phyloP scores from a whole-genome alignment of 306 rosid species.

The Vigna radiata region DNA sequence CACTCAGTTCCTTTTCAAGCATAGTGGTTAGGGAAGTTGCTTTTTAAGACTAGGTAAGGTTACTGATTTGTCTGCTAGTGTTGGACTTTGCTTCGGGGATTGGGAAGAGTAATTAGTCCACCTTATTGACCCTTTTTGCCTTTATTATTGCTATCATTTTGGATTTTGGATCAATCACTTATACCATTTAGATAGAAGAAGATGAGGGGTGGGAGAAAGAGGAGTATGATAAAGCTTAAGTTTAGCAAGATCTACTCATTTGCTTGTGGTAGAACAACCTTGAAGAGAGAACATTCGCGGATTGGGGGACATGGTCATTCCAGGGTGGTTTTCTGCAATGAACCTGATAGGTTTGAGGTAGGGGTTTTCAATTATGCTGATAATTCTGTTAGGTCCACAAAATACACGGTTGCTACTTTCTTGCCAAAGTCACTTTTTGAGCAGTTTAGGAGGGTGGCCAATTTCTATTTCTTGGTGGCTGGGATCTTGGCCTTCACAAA shows the following conservation, averaged over 20 bases:
- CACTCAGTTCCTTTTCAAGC: slow-evolving; percentile 5
- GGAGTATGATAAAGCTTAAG: slow-evolving; percentile 58
- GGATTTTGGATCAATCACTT: slow-evolving; percentile 14
- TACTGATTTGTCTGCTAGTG: slow-evolving; percentile 35
- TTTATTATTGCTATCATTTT: background rate
- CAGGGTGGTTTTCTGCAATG: slow-evolving; percentile 83
- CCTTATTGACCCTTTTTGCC: slow-evolving; percentile 25
- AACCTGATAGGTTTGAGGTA: slow-evolving; percentile 62
- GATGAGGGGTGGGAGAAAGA: slow-evolving; percentile 67
- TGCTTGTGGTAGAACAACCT: slow-evolving; percentile 61
- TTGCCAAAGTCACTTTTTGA: slow-evolving; percentile 94
- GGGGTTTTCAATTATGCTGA: slow-evolving; percentile 57
- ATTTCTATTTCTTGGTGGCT: slow-evolving; percentile 82
- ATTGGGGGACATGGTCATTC: slow-evolving; percentile 89
- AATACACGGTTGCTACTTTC: slow-evolving; percentile 79
- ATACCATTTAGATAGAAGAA: slow-evolving; percentile 9
- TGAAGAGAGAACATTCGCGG: slow-evolving; percentile 69
- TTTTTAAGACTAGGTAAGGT: slow-evolving; percentile 22
- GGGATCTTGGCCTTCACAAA: slow-evolving; percentile 80
- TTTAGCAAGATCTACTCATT: slow-evolving; percentile 94
- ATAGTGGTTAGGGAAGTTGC: background rate
- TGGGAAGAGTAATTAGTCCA: slow-evolving; percentile 35
- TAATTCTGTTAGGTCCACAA: slow-evolving; percentile 84
- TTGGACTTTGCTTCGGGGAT: background rate
- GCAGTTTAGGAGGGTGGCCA: slow-evolving; percentile 98